phyloP scores from a whole-genome alignment of 2,329 filamentous ascomycete genomes.

The Lachnellula subtilissima region DNA sequence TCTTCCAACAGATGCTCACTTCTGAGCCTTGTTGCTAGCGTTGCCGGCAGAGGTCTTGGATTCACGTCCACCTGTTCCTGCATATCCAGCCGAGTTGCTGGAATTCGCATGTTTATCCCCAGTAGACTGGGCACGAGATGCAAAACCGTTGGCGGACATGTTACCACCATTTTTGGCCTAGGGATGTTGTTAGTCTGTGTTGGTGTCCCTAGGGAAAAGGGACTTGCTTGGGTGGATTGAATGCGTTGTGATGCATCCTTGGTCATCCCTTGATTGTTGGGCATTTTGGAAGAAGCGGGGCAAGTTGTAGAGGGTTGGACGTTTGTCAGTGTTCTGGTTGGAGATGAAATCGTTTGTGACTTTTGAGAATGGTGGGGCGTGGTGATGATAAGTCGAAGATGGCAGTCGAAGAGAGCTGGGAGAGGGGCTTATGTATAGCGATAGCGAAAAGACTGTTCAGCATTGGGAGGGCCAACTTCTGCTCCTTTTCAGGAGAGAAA shows the following conservation, averaged over 20 bases:
- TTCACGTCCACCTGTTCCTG: not conserved
- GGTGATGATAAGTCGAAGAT: too few species aligned
- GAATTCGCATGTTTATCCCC: not conserved
- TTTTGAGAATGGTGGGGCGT: too few species aligned
- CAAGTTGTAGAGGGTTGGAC: not conserved
- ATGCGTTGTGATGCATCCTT: not conserved
- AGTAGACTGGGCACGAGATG: not conserved
- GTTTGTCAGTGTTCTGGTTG: not conserved
- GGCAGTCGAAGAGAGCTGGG: too few species aligned
- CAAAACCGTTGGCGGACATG: not conserved
- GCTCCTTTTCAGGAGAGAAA: not conserved
- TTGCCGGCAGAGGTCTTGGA: not conserved
- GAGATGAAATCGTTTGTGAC: not conserved
- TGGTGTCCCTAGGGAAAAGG: too few species aligned
- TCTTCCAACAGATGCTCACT: not conserved
- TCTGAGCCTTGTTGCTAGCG: not conserved
- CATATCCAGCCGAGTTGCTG: not conserved
- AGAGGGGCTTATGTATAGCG: too few species aligned
- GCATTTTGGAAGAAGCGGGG: not conserved
- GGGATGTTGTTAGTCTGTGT: not conserved
- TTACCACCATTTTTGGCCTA: not conserved
- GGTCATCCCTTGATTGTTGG: not conserved
- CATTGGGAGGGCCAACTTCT: not conserved
- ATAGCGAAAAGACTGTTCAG: too few species aligned
- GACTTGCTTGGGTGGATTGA: not conserved